Percentiles rank a stretch among this genome's conserved stretches.
These are phyloP conservation scores for Phyllostachys edulis DNA, from an alignment of 176 grass and related monocot species.

Conservation along the genomic window DNA sequence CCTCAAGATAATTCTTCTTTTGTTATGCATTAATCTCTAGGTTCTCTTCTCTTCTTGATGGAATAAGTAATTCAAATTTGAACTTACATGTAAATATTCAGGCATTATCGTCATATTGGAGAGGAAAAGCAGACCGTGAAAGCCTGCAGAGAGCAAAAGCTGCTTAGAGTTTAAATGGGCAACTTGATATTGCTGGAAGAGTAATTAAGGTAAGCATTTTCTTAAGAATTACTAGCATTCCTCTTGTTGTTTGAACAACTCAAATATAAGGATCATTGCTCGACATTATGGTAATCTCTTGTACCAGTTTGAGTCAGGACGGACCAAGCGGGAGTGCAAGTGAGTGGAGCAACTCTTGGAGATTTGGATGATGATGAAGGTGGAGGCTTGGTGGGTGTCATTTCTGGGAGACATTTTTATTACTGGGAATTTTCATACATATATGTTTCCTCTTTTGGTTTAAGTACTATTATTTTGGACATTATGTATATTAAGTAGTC, in stretches of 20 bases:
- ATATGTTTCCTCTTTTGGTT: not conserved
- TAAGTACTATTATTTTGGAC: constrained; percentile 2
- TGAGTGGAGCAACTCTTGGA: constrained; percentile 56
- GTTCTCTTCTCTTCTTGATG: not conserved
- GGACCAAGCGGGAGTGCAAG: constrained; percentile 76
- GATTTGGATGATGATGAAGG: constrained; percentile 99
- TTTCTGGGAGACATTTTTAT: not conserved
- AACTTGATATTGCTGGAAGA: constrained; percentile 96
- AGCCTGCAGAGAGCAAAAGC: too few relatives aligned
- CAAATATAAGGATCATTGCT: not conserved
- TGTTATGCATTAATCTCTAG: not conserved
- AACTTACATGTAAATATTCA: constrained; percentile 39
- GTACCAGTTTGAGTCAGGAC: constrained; percentile 86
- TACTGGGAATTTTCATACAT: not conserved
- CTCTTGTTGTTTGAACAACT: constrained; percentile 15
- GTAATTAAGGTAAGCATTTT: constrained; percentile 76
- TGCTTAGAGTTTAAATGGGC: constrained; percentile 89
- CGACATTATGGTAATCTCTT: constrained; percentile 27
- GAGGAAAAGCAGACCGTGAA: too few relatives aligned
- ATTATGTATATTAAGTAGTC: not conserved
- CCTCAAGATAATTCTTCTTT: constrained; percentile 69
- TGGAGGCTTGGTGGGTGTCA: constrained; percentile 80
- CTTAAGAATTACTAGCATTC: not conserved
- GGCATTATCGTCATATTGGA: too few relatives aligned
- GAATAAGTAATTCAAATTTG: constrained; percentile 29